These are phyloP conservation scores for Oxyria digyna DNA, from an alignment of 148 eudicot species.

Conservation along the genomic window DNA sequence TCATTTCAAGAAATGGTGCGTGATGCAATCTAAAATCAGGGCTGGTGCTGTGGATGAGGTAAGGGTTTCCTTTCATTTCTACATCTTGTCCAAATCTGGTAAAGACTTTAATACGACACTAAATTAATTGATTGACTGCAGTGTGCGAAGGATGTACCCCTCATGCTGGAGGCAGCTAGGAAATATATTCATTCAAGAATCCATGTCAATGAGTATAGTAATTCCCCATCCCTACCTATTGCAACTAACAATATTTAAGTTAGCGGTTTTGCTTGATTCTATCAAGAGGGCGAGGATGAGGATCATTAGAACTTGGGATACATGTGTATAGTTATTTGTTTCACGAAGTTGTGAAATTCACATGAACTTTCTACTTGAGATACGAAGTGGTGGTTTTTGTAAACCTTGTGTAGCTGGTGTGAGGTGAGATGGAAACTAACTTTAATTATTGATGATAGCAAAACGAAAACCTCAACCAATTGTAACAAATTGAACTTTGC, in stretches of 20 bases:
- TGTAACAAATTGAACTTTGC: too few relatives aligned
- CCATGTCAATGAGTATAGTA: constrained; percentile 6
- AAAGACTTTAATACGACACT: neutral
- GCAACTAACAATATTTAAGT: neutral
- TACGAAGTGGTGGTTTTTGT: neutral
- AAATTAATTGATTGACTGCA: constrained; percentile 20
- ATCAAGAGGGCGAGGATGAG: neutral
- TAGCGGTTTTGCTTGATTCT: neutral
- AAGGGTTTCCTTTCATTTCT: constrained; percentile 4
- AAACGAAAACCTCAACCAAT: too few relatives aligned
- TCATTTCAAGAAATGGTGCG: constrained; percentile 94
- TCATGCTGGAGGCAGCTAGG: constrained; percentile 49
- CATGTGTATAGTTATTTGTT: neutral
- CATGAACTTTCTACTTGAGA: neutral
- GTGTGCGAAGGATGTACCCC: constrained; percentile 69
- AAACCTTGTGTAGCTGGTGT: too few relatives aligned
- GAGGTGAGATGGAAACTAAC: neutral
- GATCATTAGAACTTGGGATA: neutral
- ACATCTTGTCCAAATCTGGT: neutral
- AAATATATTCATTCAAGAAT: constrained; percentile 36
- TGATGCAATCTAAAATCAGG: constrained; percentile 89
- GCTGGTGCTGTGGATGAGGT: constrained; percentile 85
- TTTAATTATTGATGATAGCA: neutral
- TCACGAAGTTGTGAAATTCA: neutral
- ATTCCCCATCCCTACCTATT: neutral